phyloP scores from a whole-genome alignment of 1,284 basidiomycete genomes.

The Xanthoconium separans region DNA sequence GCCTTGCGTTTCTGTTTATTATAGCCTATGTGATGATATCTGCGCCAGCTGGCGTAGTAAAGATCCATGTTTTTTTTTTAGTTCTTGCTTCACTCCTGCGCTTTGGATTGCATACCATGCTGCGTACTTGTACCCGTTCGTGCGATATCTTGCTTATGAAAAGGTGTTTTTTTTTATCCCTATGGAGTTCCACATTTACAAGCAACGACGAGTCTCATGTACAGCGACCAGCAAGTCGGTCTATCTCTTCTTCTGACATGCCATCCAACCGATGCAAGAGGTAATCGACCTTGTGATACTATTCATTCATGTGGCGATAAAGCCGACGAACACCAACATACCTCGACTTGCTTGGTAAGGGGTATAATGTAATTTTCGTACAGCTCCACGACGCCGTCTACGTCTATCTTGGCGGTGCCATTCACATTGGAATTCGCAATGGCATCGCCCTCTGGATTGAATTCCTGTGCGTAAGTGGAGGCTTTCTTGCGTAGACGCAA shows the following conservation, averaged over 20 bases:
- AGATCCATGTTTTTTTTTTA: constrained; percentile 16
- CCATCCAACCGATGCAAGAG: constrained; percentile 83
- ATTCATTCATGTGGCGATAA: constrained; percentile 5
- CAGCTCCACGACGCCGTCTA: constrained; percentile 88
- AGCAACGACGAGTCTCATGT: constrained; percentile 11
- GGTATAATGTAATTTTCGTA: constrained; percentile 97
- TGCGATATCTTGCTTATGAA: constrained; percentile 23
- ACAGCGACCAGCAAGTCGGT: constrained; percentile 45
- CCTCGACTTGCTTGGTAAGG: constrained; percentile 97
- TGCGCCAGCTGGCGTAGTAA: constrained; percentile 11
- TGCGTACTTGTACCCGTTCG: constrained; percentile 24
- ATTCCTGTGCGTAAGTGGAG: constrained; percentile 88
- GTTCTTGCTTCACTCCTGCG: constrained; percentile 19
- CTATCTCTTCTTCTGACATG: constrained; percentile 77
- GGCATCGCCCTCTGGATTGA: constrained; percentile 71
- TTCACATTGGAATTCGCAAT: constrained; percentile 31
- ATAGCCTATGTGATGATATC: constrained; percentile 17
- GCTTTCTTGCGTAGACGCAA: constrained; percentile 90
- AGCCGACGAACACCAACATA: constrained; percentile 38
- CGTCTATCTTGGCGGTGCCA: constrained; percentile 76
- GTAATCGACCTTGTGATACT: constrained; percentile 77
- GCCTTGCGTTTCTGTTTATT: constrained; percentile 3
- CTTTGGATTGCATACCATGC: constrained; percentile 24
- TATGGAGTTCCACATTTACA: constrained; percentile 7
- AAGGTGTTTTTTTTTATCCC: background rate